These are phyloP conservation scores for Calonectria montana DNA, from an alignment of 2,329 filamentous ascomycete genomes.

Conservation along the genomic window DNA sequence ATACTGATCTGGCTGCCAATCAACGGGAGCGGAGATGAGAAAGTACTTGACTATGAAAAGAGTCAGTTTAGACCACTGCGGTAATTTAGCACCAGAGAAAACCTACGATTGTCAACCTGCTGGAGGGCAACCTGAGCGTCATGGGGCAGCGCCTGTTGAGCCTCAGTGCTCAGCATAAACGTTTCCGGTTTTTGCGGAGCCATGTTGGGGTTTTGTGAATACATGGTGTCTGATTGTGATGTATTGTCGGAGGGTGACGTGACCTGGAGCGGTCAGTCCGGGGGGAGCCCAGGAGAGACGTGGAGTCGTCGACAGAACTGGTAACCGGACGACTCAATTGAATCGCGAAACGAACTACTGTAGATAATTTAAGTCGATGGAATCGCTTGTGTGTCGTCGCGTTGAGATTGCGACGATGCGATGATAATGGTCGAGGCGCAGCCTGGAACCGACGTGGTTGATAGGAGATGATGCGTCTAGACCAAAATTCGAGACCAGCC, in stretches of 20 bases:
- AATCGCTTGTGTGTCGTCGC: conserved; percentile 10
- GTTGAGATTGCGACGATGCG: conserved; percentile 17
- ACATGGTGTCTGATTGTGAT: conserved; percentile 66
- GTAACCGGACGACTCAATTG: conserved; percentile 29
- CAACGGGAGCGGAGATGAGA: conserved; percentile 96
- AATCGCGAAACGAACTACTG: conserved; percentile 23
- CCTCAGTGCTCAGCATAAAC: conserved; percentile 97
- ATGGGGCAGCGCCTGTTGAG: conserved; percentile 94
- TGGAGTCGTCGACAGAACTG: conserved; percentile 21
- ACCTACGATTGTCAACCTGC: conserved; percentile 96
- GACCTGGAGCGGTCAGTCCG: conserved; percentile 41
- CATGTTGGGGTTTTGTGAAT: conserved; percentile 87
- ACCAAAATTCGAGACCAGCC: conserved; percentile 62
- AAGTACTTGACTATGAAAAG: conserved; percentile 90
- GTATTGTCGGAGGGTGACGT: conserved; percentile 40
- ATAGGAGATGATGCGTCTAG: conserved; percentile 39
- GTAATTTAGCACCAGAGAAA: neutral
- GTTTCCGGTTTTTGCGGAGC: conserved; percentile 97
- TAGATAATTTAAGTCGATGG: conserved; percentile 9
- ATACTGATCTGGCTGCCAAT: conserved; percentile 97
- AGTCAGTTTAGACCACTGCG: conserved; percentile 24
- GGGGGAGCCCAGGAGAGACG: conserved; percentile 32
- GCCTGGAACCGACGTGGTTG: conserved; percentile 45
- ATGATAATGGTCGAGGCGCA: conserved; percentile 47
- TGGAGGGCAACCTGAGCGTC: conserved; percentile 97